Conservation (phyloP, 2,329 filamentous ascomycete genomes). For the Claviceps citrina region DNA sequence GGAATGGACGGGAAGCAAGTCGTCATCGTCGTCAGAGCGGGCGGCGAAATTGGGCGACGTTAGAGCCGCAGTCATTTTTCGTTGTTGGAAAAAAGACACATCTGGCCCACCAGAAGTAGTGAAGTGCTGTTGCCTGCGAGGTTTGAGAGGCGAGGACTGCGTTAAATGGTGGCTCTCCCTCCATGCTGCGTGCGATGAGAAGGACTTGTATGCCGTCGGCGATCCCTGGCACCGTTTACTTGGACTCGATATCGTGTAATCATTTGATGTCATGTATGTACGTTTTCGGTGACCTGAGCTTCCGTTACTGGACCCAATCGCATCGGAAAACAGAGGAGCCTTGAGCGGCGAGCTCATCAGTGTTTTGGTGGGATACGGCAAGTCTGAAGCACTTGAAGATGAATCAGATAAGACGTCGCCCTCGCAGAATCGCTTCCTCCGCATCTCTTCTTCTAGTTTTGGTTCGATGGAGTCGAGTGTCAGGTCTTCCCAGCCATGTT, state of each 20-base stretch:
- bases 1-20: conserved; percentile 61
- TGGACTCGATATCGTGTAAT: conserved; percentile 38
- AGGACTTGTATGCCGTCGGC: conserved; percentile 43
- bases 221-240: conserved; percentile 54
- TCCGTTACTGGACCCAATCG: conserved; percentile 54
- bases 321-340: conserved; percentile 70
- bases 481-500: conserved; percentile 86
- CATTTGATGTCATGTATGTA: conserved; percentile 44
- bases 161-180: conserved; percentile 62
- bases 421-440: conserved; percentile 51
- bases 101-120: conserved; percentile 55
- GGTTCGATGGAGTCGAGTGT: conserved; percentile 76
- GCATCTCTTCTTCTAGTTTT: conserved; percentile 63
- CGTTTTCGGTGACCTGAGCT: conserved; percentile 51
- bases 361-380: conserved; percentile 49
- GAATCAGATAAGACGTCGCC: conserved; percentile 74
- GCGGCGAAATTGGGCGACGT: conserved; percentile 45
- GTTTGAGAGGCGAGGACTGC: conserved; percentile 76
- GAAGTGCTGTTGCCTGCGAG: conserved; percentile 59
- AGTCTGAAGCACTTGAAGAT: conserved; percentile 68
- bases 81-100: conserved; percentile 63
- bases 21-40: conserved; percentile 66
- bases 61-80: conserved; percentile 50
- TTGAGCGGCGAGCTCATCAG: conserved; percentile 79
- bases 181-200: conserved; percentile 48